Evolutionary conservation across 208 protist genomes (phyloP).

Genomic region (Trypanosoma boissoni): DNA sequence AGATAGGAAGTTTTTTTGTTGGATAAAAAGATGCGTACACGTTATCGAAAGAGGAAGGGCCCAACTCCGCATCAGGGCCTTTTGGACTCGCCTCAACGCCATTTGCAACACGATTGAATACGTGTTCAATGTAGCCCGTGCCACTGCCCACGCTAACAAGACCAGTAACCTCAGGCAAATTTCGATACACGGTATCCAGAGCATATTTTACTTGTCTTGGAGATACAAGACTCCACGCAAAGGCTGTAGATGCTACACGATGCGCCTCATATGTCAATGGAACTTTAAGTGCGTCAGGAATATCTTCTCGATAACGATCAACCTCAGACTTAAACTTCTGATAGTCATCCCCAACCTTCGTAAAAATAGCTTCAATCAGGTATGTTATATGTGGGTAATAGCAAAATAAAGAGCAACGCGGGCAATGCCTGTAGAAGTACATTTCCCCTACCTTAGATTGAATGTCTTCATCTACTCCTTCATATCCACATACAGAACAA

Average conservation of each 20-base stretch:
- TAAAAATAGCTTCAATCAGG: conserved; percentile 67
- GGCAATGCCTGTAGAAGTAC: conserved; percentile 73
- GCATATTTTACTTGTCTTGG: conserved; percentile 65
- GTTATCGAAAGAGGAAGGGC: conserved; percentile 61
- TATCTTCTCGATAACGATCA: conserved; percentile 52
- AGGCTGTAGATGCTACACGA: conserved; percentile 67
- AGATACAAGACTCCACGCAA: conserved; percentile 83
- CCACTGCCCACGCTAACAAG: conserved; percentile 83
- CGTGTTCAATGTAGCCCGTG: conserved; percentile 83
- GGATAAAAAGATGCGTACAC: conserved; percentile 49
- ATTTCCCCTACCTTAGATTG: conserved; percentile 60
- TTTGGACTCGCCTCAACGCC: conserved; percentile 29
- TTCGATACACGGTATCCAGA: conserved; percentile 49
- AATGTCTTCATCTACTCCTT: conserved; percentile 51
- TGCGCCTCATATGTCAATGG: conserved; percentile 84
- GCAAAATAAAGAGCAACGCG: conserved; percentile 69
- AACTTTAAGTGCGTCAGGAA: conserved; percentile 81
- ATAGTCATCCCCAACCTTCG: conserved; percentile 75
- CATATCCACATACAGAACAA: conserved; percentile 77
- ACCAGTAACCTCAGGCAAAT: conserved; percentile 49
- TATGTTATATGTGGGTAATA: conserved; percentile 83
- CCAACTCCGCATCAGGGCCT: conserved; percentile 16
- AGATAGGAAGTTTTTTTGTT: conserved; percentile 52
- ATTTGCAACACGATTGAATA: conserved; percentile 87
- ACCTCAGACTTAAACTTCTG: conserved; percentile 78